Evolutionary conservation across 2,329 filamentous ascomycete species (phyloP).

Genomic region (Coniochaeta prunicola): DNA sequence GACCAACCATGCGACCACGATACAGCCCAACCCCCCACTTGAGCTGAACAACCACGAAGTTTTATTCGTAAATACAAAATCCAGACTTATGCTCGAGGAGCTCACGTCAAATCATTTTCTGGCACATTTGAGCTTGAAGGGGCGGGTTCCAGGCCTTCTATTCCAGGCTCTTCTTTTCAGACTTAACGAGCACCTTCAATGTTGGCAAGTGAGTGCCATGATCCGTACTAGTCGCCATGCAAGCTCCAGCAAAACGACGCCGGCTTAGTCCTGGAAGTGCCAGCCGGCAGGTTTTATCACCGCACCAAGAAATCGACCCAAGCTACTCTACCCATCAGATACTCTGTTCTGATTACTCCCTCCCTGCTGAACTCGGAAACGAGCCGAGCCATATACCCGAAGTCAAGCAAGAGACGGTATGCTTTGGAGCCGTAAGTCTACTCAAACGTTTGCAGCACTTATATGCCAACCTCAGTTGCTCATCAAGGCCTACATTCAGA

Average conservation of each 20-base stretch:
- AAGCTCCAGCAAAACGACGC: neutral
- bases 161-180: too few species aligned
- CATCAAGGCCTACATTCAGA: neutral
- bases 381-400: neutral
- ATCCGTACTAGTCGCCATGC: neutral
- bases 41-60: too few species aligned
- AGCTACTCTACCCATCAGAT: neutral
- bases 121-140: too few species aligned
- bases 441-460: neutral
- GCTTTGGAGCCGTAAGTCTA: neutral
- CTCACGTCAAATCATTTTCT: too few species aligned
- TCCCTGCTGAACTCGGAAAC: neutral
- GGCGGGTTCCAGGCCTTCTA: too few species aligned
- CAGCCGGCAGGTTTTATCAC: neutral
- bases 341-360: neutral
- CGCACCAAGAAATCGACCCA: neutral
- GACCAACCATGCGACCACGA: too few species aligned
- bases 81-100: too few species aligned
- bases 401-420: neutral
- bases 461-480: neutral
- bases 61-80: too few species aligned
- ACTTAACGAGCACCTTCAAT: too few species aligned
- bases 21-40: too few species aligned
- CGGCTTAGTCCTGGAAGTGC: neutral
- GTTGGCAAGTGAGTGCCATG: neutral